Evolutionary conservation across 371 early-diverging fungal genomes (phyloP), one percentile per base, ranked within the genome.

Genomic region (Apophysomyces sp.): DNA sequence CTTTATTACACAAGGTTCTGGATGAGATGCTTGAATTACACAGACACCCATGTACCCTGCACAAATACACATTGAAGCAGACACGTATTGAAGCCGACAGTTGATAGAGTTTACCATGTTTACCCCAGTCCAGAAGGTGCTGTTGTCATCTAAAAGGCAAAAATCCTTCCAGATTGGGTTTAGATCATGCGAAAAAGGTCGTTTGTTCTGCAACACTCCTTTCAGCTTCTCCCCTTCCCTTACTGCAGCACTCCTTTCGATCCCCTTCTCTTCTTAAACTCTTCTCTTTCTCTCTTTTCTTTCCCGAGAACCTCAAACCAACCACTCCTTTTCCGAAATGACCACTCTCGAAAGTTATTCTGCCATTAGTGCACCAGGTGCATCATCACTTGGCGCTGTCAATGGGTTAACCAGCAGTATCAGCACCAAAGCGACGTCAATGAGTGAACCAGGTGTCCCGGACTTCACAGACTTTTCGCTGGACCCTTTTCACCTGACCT

Each of bases 381-480:
- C 56, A 55, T 44, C 49, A 21, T 44, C 49, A 44, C 24, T 44
- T 21, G 49, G 49, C 49, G 21, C 49, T 44, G 49, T 44, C 24
- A 44, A 16, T 44, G 49, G 49, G 24, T 44, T 44, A 44, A 44
- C 49, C 4, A 44, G 49, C 24, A 44, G 49, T 9, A 57, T 39
- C 39, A 57, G 36, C 26, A 57, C 57, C 37, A 57, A 36, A 27
- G 40, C 40, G 12, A 37, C 57, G 12, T 27, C 57, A 37, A 39
- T 40, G n/a, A 39, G 39, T 11, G 40, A 28, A 12, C 28, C 21
- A 34, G 57, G n/a, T 15, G 55, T 68, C 16, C 63, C 66, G 16
- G 66, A 60, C 28, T 72, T 72, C 31, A 63, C 65, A 11, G 65
- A 68, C 18, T 72, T 72, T 44, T 65, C 60, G 52, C 32, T 72